Base-by-base conservation (phyloP, 2,329 filamentous ascomycete genomes). In the Aspergillus sp. region DNA sequence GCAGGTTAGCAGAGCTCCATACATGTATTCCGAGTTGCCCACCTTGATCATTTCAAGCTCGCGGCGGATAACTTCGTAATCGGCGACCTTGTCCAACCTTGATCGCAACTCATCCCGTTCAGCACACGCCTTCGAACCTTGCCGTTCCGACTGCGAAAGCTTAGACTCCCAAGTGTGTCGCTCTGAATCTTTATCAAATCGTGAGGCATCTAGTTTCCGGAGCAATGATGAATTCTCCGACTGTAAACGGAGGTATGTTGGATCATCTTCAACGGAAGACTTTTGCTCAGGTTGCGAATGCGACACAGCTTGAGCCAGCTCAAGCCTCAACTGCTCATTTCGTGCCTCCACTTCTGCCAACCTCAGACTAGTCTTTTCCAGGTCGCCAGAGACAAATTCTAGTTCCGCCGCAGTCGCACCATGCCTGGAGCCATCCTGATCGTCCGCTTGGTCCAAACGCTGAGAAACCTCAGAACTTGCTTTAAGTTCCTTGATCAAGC, bases 391-490 rank as follows among this genome's bases (percentile, higher is more conserved):
- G 35, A 94, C 80, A 67, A 98, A 89, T 47, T 96, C 91, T 38
- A 98, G 71, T 60, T 98, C 91, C 8, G 89, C 91, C 48, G 78
- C 85, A 3, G 83, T 82, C 32, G 91, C 82, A 36, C 80, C 75
- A 19, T 72, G 75, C 15, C 72, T 70, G 16, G 68, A 68, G 12
- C 74, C 72, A 13, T 82, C 77, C 14, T 64, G 64, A 32, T 75
- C 74, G 20, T 81, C 80, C 10, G 78, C 76, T 45, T 79, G 80
- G 32, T 80, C 88, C 31, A 98, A 68, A 31, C 91, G 75, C 57
- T 96, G 88, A 28, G 85, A 91, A 34, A 98, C 91, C 60, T 98
- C 91, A 54, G 95, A 95, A 64, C 80, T 95, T 15, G 91, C 91
- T 63, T 95, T 96, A 54, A 96, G 78, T 58, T 98, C 93, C 52